Percentiles rank a stretch among this genome's conserved stretches.
Conservation (phyloP, 805 yeast species). For the Ogataea nitratoaversa region DNA sequence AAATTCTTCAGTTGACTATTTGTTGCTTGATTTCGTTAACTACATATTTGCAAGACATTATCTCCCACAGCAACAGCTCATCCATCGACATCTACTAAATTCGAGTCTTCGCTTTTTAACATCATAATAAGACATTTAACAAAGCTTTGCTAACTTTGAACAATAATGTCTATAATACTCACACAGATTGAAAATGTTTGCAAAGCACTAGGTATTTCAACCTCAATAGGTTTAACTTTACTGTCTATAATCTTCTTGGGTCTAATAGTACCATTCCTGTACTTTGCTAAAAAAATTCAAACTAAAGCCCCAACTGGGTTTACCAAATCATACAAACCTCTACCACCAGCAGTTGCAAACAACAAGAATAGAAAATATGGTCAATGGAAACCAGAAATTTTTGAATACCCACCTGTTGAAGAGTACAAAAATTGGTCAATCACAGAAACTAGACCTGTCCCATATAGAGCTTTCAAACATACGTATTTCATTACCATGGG, state of each 20-base stretch:
- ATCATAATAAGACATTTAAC: too few species aligned
- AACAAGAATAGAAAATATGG: conserved; percentile 47
- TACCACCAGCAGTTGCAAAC: conserved; percentile 33
- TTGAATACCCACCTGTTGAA: conserved; percentile 44
- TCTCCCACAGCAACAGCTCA: too few species aligned
- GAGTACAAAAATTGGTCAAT: conserved; percentile 48
- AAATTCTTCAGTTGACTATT: too few species aligned
- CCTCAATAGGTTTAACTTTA: conserved; percentile 5
- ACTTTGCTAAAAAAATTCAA: conserved; percentile 1
- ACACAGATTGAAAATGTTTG: conserved; percentile 7
- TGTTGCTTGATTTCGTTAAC: too few species aligned
- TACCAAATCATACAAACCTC: conserved; percentile 23
- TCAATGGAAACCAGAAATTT: conserved; percentile 51
- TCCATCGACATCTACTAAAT: too few species aligned
- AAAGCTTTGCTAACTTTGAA: too few species aligned
- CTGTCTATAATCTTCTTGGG: conserved; percentile 6
- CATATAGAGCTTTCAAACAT: conserved; percentile 66
- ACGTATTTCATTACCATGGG: conserved; percentile 68
- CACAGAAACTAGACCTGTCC: conserved; percentile 46
- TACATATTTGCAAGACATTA: too few species aligned
- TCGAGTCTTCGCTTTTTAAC: too few species aligned
- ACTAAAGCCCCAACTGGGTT: conserved; percentile 7
- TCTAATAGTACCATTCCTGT: conserved; percentile 2
- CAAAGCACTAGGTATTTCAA: conserved; percentile 6
- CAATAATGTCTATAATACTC: conserved; percentile 8